Percentiles rank a stretch among this genome's conserved stretches.
phyloP scores from a whole-genome alignment of 768 basidiomycete genomes.

The Hypholoma sublateritium region DNA sequence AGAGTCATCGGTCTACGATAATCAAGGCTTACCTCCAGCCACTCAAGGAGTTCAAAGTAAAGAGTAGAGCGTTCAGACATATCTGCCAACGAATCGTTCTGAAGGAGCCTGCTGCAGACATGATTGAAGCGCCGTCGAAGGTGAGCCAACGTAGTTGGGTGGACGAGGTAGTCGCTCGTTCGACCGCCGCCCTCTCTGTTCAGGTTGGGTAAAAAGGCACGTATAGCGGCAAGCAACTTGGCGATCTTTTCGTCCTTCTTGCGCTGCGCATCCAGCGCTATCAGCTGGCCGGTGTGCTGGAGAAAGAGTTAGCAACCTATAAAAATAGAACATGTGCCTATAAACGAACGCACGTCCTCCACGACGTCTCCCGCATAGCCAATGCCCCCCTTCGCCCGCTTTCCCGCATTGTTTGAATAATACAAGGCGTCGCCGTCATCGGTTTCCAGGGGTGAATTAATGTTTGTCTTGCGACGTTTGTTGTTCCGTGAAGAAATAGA shows the following conservation, averaged over 20 bases:
- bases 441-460: slow-evolving; percentile 22
- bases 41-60: slow-evolving; percentile 88
- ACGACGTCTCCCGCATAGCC: slow-evolving; percentile 84
- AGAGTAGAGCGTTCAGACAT: slow-evolving; percentile 87
- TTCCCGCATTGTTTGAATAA: slow-evolving; percentile 44
- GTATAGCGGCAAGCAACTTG: slow-evolving; percentile 63
- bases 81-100: slow-evolving; percentile 91
- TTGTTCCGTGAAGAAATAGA: slow-evolving; percentile 30
- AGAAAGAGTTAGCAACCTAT: background rate
- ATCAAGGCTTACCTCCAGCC: slow-evolving; percentile 71
- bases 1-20: background rate
- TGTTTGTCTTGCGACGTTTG: slow-evolving; percentile 48
- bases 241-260: slow-evolving; percentile 75
- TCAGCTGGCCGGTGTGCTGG: slow-evolving; percentile 78
- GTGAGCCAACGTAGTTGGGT: slow-evolving; percentile 89
- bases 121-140: slow-evolving; percentile 89
- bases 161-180: slow-evolving; percentile 89
- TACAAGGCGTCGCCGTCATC: slow-evolving; percentile 58
- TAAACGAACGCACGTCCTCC: slow-evolving; percentile 72
- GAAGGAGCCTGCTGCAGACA: slow-evolving; percentile 79
- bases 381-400: slow-evolving; percentile 75
- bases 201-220: slow-evolving; percentile 82
- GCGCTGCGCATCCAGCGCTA: slow-evolving; percentile 73
- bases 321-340: background rate
- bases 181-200: slow-evolving; percentile 73